Conservation (phyloP, 2,329 filamentous ascomycete species). For the Endothia cerciana region DNA sequence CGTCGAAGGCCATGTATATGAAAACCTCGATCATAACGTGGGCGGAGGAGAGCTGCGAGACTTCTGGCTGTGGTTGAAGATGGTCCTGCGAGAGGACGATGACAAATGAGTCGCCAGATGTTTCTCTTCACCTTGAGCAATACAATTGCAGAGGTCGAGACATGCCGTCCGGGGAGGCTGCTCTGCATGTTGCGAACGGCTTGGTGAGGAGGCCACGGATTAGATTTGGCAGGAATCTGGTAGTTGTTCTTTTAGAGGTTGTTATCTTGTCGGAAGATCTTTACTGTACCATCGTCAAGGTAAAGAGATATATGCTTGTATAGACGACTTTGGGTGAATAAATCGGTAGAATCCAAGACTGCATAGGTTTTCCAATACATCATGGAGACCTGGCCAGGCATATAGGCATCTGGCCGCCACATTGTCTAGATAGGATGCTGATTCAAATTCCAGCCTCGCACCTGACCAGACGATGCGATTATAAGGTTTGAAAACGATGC, state of each 20-base stretch:
- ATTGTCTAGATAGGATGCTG: too few species aligned
- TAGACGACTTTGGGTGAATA: not conserved
- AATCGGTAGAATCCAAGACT: not conserved
- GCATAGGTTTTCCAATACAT: not conserved
- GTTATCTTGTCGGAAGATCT: not conserved
- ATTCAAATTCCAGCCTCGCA: too few species aligned
- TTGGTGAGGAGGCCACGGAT: not conserved
- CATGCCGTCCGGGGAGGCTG: too few species aligned
- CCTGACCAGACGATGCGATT: too few species aligned
- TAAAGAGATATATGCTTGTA: not conserved
- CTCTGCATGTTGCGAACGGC: not conserved
- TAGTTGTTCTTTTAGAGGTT: not conserved
- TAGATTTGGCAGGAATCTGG: not conserved
- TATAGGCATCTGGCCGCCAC: too few species aligned
- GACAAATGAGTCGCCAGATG: not conserved
- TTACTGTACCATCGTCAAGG: too few species aligned
- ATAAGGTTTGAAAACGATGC: too few species aligned
- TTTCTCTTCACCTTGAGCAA: not conserved
- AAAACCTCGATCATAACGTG: slow-evolving; percentile 16
- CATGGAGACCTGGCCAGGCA: not conserved
- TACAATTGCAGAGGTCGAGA: not conserved
- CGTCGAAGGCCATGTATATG: slow-evolving; percentile 23
- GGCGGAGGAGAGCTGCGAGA: slow-evolving; percentile 19
- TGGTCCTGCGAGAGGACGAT: slow-evolving; percentile 15
- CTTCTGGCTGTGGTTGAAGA: slow-evolving; percentile 25